Conservation (phyloP, 257 asterid genomes). For the Solanum neorickii region DNA sequence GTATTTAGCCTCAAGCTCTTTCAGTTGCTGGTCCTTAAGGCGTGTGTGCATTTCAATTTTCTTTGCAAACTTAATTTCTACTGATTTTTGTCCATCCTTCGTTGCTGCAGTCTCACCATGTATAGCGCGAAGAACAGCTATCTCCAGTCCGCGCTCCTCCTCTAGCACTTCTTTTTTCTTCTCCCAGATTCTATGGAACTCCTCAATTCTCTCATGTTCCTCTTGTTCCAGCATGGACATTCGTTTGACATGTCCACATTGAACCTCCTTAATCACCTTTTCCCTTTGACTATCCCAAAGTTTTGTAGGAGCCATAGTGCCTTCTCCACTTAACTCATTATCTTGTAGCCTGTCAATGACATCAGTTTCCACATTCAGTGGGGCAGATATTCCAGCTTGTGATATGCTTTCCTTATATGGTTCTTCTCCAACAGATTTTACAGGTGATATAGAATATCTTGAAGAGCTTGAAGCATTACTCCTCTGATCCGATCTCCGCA, state of each 20-base stretch:
- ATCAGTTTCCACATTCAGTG: conserved; percentile 5
- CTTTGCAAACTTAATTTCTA: conserved; percentile 24
- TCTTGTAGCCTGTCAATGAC: conserved; percentile 2
- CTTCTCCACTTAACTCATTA: conserved; percentile 1
- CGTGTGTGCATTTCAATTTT: conserved; percentile 25
- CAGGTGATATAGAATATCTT: not conserved
- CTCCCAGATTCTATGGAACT: conserved; percentile 31
- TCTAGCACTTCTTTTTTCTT: conserved; percentile 20
- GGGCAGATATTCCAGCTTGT: not conserved
- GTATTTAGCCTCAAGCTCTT: conserved; percentile 37
- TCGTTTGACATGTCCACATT: conserved; percentile 25
- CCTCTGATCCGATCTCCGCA: conserved; percentile 10
- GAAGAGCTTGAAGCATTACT: not conserved
- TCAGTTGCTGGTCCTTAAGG: conserved; percentile 15
- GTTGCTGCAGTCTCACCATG: conserved; percentile 12
- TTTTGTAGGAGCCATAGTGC: not conserved
- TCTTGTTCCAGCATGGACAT: conserved; percentile 23
- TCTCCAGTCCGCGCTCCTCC: conserved; percentile 24
- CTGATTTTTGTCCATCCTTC: conserved; percentile 17
- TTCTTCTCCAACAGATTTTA: conserved; percentile 9
- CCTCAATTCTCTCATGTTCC: conserved; percentile 27
- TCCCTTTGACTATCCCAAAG: conserved; percentile 1
- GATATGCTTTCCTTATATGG: not conserved
- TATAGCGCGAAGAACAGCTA: conserved; percentile 19
- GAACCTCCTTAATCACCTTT: conserved; percentile 9